Evolutionary conservation across 805 yeast species (phyloP), one percentile per base, ranked within the genome.

Genomic region (Priceomyces medius): DNA sequence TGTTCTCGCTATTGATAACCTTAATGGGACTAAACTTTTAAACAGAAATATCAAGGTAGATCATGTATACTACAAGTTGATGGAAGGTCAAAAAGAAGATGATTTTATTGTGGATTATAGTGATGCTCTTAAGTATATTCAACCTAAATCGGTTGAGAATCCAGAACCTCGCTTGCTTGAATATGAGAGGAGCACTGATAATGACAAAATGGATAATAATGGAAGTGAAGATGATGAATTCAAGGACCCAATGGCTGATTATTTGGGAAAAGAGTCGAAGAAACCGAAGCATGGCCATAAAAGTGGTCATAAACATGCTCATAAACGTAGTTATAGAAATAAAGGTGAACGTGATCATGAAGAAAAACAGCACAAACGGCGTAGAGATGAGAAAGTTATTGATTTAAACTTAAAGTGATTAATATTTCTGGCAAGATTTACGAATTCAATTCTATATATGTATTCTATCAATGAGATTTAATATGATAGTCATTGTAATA

Each of bases 1-100:
- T 14, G 76, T 88, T 0, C 66, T 91, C 20, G 96, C 97, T 0
- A 82, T 91, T 3, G 98, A 91, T 61, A 91, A 91, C 57, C 69
- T 91, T 47, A 87, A 88, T 56, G 96, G 96, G 1, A 60, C 68
- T 26, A 58, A 59, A 59, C 71, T 86, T 0, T 70, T 75, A 31
- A 87, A 82, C 7, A 52, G 57, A 35, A 58, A 54, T 12, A 51
- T 70, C 21, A 66, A 77, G 42, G 93, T 88, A 1, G 95, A 88
- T 55, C 96, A 88, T 66, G 77, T 81, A 3, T 71, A 76, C 44
- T 85, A 75, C 55, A 76, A 71, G 44, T 76, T 83, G 28, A 66
- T 73, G 49, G 74, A 73, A 10, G 78, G 73, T 7, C 81, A 80
- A 47, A 57, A 51, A 13, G 79, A 74, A 39, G 78, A 75, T 36